Evolutionary conservation across 2,329 filamentous ascomycete species (phyloP), one percentile per base, ranked within the genome.

Genomic region (Xylaria sp.): DNA sequence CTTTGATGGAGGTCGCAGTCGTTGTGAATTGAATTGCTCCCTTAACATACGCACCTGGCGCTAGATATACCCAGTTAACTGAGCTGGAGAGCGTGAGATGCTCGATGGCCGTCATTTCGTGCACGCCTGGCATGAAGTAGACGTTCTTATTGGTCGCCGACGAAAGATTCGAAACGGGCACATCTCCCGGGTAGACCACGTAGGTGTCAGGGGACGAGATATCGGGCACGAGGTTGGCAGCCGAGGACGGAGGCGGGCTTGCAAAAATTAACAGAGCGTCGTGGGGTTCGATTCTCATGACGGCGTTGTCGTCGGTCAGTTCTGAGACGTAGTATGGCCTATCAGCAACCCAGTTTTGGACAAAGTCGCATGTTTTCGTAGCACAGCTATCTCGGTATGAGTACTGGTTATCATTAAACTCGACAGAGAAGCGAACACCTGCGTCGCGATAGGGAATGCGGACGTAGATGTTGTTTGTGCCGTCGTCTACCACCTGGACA

Each of bases 111-210:
- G 48, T 49, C 64, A 66, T 61, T 20, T 66, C 46, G 57, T 66
- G 64, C 3, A 66, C 57, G 8, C 56, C 64, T 15, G 56, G 64
- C 64, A 61, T 66, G 57, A 66, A 66, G n/a, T 61, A 66, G 36
- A 66, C 46, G 28, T 54, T 55, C 8, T n/a, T 61, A 28, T 66
- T 66, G 5, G 15, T 28, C 7, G 39, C 48, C 2, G 46, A 54
- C 20, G 33, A 48, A n/a, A 66, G 57, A 18, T 36, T 39, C 9
- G 57, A 66, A 6, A 66, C 57, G 13, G 64, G 64, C n/a, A 66
- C 56, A 13, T 61, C 56, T 46, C 57, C 56, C 9, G 57, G 64
- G 33, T 66, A 62, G 13, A 66, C 64, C 9, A 66, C 57, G n/a
- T 56, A 62, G 2, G 57, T 66, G 3, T 56, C 28, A 8, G 33